Evolutionary conservation across 2,329 filamentous ascomycete species (phyloP).

Genomic region (Ophiostoma novo-ulmi): DNA sequence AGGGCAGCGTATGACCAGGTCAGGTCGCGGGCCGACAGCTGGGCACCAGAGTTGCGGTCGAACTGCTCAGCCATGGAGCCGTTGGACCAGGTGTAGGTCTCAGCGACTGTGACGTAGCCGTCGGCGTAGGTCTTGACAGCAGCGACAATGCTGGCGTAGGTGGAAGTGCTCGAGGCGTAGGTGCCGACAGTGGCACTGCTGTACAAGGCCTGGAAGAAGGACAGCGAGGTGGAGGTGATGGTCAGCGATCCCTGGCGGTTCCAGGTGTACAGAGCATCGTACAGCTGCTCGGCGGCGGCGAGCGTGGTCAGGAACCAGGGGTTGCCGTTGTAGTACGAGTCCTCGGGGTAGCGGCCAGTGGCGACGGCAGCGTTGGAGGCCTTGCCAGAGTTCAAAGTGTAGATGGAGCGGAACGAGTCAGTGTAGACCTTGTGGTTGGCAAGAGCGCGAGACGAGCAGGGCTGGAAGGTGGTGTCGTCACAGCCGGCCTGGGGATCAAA

Average conservation of each 20-base stretch:
- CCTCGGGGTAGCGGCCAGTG: conserved; percentile 65
- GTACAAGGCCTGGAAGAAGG: conserved; percentile 66
- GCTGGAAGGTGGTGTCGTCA: conserved; percentile 69
- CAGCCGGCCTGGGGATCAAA: conserved; percentile 65
- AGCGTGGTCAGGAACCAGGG: conserved; percentile 70
- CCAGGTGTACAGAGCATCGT: conserved; percentile 71
- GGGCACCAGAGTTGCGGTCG: conserved; percentile 45
- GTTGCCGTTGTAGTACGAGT: conserved; percentile 71
- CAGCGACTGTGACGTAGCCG: conserved; percentile 57
- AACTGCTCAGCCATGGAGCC: conserved; percentile 56
- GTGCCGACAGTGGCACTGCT: conserved; percentile 56
- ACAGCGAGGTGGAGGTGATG: conserved; percentile 58
- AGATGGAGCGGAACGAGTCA: conserved; percentile 67
- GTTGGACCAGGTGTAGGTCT: conserved; percentile 55
- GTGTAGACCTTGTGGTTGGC: conserved; percentile 71
- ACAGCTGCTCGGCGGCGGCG: conserved; percentile 74
- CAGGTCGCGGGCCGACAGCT: conserved; percentile 60
- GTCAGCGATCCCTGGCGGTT: conserved; percentile 56
- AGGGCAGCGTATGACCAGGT: conserved; percentile 72
- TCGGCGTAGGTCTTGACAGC: conserved; percentile 56
- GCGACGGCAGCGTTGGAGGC: conserved; percentile 54
- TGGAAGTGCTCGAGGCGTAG: conserved; percentile 43
- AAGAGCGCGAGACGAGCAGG: conserved; percentile 63
- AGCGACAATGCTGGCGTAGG: conserved; percentile 54
- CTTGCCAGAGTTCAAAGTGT: conserved; percentile 63